phyloP scores from a whole-genome alignment of 305 asterid genomes.

The Withania somnifera region DNA sequence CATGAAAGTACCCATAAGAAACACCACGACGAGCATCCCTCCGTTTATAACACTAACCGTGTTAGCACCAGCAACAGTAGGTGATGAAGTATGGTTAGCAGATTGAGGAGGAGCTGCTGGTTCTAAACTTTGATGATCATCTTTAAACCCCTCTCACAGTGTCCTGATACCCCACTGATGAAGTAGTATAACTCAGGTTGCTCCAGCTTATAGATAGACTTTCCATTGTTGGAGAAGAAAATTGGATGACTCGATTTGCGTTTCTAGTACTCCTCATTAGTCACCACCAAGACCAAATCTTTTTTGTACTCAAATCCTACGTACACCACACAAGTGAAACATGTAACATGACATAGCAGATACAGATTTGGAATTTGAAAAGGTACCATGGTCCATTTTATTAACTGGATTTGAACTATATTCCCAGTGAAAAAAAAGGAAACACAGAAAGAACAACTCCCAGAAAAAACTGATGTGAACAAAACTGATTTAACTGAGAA shows the following conservation, averaged over 20 bases:
- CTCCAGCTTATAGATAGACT: conserved; percentile 23
- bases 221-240: conserved; percentile 52
- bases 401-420: too few species aligned
- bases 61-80: neutral
- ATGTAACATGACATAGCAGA: neutral
- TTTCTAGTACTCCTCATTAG: conserved; percentile 40
- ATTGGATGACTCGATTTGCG: conserved; percentile 45
- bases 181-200: conserved; percentile 51
- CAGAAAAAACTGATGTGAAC: too few species aligned
- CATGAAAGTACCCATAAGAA: neutral
- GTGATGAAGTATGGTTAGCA: neutral
- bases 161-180: conserved; percentile 66
- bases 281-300: conserved; percentile 58
- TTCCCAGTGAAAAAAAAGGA: too few species aligned
- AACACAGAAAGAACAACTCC: too few species aligned
- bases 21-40: neutral
- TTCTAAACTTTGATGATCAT: conserved; percentile 61
- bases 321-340: neutral
- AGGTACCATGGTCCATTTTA: too few species aligned
- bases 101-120: conserved; percentile 27
- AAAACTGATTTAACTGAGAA: too few species aligned
- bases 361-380: too few species aligned
- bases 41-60: neutral
- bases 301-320: conserved; percentile 42
- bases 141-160: conserved; percentile 59